A percentile compares a stretch with the other conserved stretches of the same genome.
These are phyloP conservation scores for Saturnispora quitensis DNA, from an alignment of 805 yeast species.

Conservation along the genomic window DNA sequence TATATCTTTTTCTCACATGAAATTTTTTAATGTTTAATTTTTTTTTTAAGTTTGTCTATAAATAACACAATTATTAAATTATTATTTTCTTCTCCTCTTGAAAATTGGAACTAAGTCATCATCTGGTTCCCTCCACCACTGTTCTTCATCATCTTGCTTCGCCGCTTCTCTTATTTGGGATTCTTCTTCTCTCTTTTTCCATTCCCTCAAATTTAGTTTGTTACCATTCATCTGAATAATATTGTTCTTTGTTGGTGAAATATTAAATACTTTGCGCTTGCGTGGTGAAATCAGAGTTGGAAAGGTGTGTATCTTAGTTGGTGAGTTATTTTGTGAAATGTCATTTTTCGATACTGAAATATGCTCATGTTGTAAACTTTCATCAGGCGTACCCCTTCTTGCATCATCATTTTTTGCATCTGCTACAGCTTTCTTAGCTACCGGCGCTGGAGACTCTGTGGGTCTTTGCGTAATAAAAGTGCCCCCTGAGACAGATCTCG, in stretches of 20 bases:
- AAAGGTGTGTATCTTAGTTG: constrained; percentile 4
- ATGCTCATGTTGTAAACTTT: not conserved
- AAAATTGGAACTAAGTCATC: constrained; percentile 3
- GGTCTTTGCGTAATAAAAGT: constrained; percentile 14
- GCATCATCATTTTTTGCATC: not conserved
- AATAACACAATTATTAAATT: not conserved
- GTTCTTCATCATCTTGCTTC: not conserved
- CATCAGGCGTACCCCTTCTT: not conserved
- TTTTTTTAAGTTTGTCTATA: not conserved
- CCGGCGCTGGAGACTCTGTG: not conserved
- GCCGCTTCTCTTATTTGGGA: not conserved
- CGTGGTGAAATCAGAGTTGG: not conserved
- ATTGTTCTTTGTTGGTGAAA: not conserved
- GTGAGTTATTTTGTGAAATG: constrained; percentile 6
- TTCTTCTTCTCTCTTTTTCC: constrained; percentile 4
- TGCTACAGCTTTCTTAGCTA: not conserved
- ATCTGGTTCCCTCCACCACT: constrained; percentile 4
- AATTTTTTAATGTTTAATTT: not conserved
- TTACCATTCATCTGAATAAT: not conserved
- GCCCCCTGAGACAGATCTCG: constrained; percentile 15
- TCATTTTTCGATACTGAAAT: not conserved
- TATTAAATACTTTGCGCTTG: not conserved
- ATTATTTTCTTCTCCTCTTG: not conserved
- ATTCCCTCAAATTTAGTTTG: constrained; percentile 4
- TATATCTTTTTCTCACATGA: constrained; percentile 14